A percentile compares a stretch with the other conserved stretches of the same genome.
Conservation (phyloP, 257 asterid genomes). For the Jacaranda copaia region DNA sequence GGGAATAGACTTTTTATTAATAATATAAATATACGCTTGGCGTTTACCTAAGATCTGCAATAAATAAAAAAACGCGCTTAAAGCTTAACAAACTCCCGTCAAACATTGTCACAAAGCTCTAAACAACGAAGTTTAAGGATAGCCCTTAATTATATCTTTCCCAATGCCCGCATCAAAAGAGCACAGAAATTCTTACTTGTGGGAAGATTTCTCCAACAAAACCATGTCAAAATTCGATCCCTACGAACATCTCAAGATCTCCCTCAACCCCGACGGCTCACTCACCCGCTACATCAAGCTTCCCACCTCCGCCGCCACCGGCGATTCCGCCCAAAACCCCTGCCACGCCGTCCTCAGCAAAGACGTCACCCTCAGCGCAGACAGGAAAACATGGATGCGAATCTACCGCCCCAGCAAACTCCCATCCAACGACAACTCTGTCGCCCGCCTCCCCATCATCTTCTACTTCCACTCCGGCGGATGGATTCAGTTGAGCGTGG, state of each 20-base stretch:
- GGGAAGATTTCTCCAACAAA: neutral
- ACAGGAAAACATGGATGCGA: constrained; percentile 75
- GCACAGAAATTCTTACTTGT: neutral
- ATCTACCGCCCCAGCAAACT: constrained; percentile 72
- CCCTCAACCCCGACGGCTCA: constrained; percentile 65
- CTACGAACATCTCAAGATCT: constrained; percentile 63
- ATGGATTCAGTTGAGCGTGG: constrained; percentile 59
- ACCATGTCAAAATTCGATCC: constrained; percentile 81
- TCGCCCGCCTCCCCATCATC: constrained; percentile 76
- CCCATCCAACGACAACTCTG: constrained; percentile 56
- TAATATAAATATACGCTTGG: no score
- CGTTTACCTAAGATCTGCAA: neutral
- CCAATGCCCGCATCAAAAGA: neutral
- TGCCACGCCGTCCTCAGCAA: constrained; percentile 72
- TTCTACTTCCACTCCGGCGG: constrained; percentile 76
- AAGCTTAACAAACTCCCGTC: constrained; percentile 26
- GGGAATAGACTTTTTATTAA: no score
- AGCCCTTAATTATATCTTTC: constrained; percentile 23
- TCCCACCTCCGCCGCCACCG: constrained; percentile 66
- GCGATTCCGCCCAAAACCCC: constrained; percentile 47
- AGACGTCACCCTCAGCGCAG: constrained; percentile 63
- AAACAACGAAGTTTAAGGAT: constrained; percentile 36
- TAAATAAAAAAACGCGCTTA: neutral
- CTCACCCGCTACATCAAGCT: constrained; percentile 72
- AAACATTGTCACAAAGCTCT: constrained; percentile 1